Percentiles rank a stretch among this genome's conserved stretches.
Evolutionary conservation across 2,329 filamentous ascomycete species (phyloP).

Genomic region (Tolypocladium tropicale): DNA sequence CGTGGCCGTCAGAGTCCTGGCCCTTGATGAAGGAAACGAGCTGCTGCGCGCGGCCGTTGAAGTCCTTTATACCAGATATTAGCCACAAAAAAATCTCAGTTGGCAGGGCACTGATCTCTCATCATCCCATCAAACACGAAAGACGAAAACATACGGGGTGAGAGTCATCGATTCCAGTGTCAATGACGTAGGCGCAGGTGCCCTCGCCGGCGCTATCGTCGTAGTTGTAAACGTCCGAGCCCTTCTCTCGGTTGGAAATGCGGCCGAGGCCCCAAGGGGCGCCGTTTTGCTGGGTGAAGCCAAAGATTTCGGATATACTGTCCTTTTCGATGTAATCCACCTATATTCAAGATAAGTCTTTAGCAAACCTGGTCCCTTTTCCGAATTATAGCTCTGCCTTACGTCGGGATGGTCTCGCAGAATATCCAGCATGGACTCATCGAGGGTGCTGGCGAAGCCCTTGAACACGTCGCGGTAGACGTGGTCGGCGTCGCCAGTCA

Average conservation of each 20-base stretch:
- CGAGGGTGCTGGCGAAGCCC: slow-evolving; percentile 13
- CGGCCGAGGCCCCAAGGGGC: slow-evolving; percentile 26
- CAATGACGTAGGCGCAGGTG: slow-evolving; percentile 30
- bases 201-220: slow-evolving; percentile 22
- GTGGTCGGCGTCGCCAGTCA: slow-evolving; percentile 10
- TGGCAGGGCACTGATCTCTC: neutral
- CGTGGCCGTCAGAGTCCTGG: slow-evolving; percentile 17
- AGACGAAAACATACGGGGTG: slow-evolving; percentile 18
- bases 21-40: slow-evolving; percentile 22
- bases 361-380: neutral
- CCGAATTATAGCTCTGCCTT: neutral
- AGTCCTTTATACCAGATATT: slow-evolving; percentile 13
- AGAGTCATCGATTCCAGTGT: slow-evolving; percentile 24
- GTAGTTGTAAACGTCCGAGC: slow-evolving; percentile 13
- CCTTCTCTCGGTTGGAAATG: slow-evolving; percentile 18
- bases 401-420: slow-evolving; percentile 14
- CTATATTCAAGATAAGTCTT: neutral
- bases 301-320: slow-evolving; percentile 6
- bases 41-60: slow-evolving; percentile 26
- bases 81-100: neutral
- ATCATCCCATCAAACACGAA: too few relatives aligned
- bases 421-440: slow-evolving; percentile 5
- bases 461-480: slow-evolving; percentile 12
- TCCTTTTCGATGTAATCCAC: slow-evolving; percentile 29
- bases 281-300: slow-evolving; percentile 17